These are phyloP conservation scores for Oryza rufipogon DNA, from an alignment of 176 grass and related monocot genomes.

Conservation along the genomic window DNA sequence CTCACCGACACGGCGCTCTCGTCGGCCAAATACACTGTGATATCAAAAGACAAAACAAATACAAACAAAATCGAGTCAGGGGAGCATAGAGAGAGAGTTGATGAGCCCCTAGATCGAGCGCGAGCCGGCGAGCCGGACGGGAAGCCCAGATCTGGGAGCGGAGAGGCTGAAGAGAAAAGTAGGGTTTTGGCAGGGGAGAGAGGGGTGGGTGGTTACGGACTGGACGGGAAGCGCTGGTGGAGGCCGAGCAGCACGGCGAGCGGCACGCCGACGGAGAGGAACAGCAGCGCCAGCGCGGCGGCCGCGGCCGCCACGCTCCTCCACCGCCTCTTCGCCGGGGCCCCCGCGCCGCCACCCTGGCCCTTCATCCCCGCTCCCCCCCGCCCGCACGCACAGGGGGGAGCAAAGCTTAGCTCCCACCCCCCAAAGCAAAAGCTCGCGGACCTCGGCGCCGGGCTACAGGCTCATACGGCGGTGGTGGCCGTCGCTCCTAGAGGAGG, in stretches of 20 bases:
- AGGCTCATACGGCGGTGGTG: not conserved
- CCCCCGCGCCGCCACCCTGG: slow-evolving; percentile 11
- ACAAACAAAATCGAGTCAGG: not conserved
- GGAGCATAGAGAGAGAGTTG: not conserved
- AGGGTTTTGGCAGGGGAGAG: slow-evolving; percentile 11
- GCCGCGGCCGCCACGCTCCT: slow-evolving; percentile 46
- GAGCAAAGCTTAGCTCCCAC: not conserved
- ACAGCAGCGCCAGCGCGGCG: slow-evolving; percentile 43
- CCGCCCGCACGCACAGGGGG: not conserved
- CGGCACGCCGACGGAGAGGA: slow-evolving; percentile 64
- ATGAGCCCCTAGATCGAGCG: not conserved
- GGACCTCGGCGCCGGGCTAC: not conserved
- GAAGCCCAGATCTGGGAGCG: slow-evolving; percentile 25
- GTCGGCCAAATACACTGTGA: slow-evolving; percentile 55
- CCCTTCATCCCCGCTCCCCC: slow-evolving; percentile 54
- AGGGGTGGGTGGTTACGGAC: slow-evolving; percentile 21
- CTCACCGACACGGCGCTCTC: slow-evolving; percentile 53
- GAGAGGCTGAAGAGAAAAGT: not conserved
- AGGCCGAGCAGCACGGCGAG: slow-evolving; percentile 68
- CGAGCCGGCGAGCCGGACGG: not conserved
- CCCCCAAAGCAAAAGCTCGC: not conserved
- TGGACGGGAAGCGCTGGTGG: slow-evolving; percentile 62
- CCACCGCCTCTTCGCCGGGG: slow-evolving; percentile 58
- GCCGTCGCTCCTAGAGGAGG: not conserved
- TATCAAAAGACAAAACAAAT: not conserved